These are phyloP conservation scores for Russula compacta DNA, from an alignment of 768 basidiomycete species.

Conservation along the genomic window DNA sequence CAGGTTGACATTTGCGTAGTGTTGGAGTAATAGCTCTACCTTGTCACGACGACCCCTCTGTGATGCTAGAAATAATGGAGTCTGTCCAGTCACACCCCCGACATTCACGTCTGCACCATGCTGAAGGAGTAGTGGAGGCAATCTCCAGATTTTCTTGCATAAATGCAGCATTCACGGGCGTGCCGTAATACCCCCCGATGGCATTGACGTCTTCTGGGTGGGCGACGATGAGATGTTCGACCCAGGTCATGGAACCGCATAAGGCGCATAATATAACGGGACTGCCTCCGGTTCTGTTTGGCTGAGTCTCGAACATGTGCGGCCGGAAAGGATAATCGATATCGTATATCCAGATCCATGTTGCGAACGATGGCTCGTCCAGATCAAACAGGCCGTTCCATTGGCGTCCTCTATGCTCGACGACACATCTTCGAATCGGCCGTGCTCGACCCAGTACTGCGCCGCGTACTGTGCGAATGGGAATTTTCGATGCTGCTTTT, in stretches of 20 bases:
- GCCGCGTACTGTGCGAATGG: background rate
- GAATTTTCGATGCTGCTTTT: background rate
- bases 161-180: background rate
- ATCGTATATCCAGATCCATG: constrained; percentile 5
- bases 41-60: background rate
- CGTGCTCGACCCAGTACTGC: constrained; percentile 1
- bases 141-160: background rate
- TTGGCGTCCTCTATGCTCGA: background rate
- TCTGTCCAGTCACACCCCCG: rapidly evolving
- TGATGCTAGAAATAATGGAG: background rate
- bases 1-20: background rate
- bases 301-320: background rate
- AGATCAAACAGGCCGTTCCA: background rate
- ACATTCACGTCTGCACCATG: background rate
- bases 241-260: constrained; percentile 2
- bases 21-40: background rate
- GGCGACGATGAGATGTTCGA: background rate
- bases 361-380: background rate
- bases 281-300: background rate
- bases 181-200: background rate
- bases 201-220: background rate
- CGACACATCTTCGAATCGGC: background rate
- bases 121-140: background rate
- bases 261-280: constrained; percentile 3
- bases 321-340: background rate